phyloP scores from a whole-genome alignment of 257 asterid genomes.

The Solanum pinnatisectum region DNA sequence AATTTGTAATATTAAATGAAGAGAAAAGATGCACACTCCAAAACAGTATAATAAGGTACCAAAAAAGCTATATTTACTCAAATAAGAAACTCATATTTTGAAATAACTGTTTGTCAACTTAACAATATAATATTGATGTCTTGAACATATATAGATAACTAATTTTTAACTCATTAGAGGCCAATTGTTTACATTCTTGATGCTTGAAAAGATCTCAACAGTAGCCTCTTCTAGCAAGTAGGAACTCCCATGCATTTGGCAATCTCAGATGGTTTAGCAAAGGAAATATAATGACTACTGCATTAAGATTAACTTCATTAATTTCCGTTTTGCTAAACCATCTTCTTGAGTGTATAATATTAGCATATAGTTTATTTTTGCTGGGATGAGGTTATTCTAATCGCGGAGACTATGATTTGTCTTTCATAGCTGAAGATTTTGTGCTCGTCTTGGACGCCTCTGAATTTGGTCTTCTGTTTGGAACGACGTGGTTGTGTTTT shows the following conservation, averaged over 20 bases:
- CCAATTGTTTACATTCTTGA: background rate
- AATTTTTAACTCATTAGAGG: background rate
- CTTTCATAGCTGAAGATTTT: slow-evolving; percentile 6
- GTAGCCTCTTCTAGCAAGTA: background rate
- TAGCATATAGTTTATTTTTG: background rate
- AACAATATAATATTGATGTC: background rate
- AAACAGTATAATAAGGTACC: background rate
- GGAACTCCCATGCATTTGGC: background rate
- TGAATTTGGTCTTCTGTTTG: slow-evolving; percentile 17
- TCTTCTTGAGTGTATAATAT: background rate
- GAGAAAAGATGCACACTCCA: background rate
- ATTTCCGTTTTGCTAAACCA: background rate
- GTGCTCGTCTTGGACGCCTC: slow-evolving; percentile 25
- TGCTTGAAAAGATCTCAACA: background rate
- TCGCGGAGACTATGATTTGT: background rate
- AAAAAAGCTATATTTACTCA: background rate
- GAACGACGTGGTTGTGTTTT: slow-evolving; percentile 59
- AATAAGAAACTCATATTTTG: background rate
- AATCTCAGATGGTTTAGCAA: background rate
- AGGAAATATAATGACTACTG: background rate
- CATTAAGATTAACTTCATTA: background rate
- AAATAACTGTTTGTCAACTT: background rate
- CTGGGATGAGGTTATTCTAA: background rate
- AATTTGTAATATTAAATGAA: background rate
- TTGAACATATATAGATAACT: background rate